Conservation (phyloP, 768 basidiomycete genomes). For the Tricholoma hemisulphureum region DNA sequence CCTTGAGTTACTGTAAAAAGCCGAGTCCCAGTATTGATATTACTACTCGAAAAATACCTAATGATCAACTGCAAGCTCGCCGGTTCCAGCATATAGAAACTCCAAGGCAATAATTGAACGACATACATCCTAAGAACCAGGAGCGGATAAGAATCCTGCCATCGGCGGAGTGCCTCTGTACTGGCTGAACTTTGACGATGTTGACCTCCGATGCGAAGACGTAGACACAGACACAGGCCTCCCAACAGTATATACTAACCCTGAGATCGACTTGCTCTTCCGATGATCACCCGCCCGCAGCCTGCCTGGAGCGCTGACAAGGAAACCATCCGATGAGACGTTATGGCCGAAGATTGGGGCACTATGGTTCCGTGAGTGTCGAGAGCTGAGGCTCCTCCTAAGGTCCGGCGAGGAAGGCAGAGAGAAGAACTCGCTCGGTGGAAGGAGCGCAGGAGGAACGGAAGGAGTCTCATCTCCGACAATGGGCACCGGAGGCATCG, state of each 20-base stretch:
- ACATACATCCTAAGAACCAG: background rate
- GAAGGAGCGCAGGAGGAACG: constrained; percentile 4
- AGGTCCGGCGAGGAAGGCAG: constrained; percentile 12
- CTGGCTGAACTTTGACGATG: background rate
- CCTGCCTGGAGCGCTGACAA: constrained; percentile 1
- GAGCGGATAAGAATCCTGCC: background rate
- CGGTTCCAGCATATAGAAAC: background rate
- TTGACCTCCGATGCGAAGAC: background rate
- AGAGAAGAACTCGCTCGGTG: constrained; percentile 19
- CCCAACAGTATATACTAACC: constrained; percentile 12
- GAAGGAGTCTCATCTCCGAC: background rate
- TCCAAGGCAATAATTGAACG: background rate
- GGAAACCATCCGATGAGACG: background rate
- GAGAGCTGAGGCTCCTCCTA: constrained; percentile 6
- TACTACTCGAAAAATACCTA: too few species aligned
- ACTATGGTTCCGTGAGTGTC: constrained; percentile 17
- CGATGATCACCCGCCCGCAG: constrained; percentile 19
- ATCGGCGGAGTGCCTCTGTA: background rate
- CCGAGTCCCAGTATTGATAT: too few species aligned
- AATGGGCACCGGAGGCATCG: background rate
- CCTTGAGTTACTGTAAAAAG: too few species aligned
- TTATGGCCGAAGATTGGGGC: constrained; percentile 17
- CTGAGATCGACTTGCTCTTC: constrained; percentile 25
- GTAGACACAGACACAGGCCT: background rate
- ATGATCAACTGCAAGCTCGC: background rate